Percentiles rank a stretch among this genome's conserved stretches.
phyloP scores from a whole-genome alignment of 345 rosid genomes.

The Populus simonii region DNA sequence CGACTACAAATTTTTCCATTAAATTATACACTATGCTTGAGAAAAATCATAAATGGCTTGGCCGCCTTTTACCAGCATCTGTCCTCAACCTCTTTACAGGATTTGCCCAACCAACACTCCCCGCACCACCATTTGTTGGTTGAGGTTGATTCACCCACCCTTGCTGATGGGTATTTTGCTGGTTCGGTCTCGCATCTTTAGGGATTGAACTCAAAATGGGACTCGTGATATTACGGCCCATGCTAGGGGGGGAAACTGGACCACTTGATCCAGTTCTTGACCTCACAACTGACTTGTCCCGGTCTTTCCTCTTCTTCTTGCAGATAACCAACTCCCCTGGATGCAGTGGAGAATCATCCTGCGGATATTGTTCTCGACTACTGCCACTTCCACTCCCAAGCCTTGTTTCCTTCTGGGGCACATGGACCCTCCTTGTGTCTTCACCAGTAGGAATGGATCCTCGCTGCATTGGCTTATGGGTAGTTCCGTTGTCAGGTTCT shows the following conservation, averaged over 20 bases:
- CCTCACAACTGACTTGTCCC: conserved; percentile 70
- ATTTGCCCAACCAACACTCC: conserved; percentile 93
- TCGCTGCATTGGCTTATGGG: conserved; percentile 54
- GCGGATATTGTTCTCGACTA: conserved; percentile 47
- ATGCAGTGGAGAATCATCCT: conserved; percentile 73
- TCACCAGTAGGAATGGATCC: conserved; percentile 41
- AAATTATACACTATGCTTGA: conserved; percentile 18
- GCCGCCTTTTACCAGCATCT: conserved; percentile 87
- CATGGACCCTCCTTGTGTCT: conserved; percentile 66
- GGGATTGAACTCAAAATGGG: conserved; percentile 47
- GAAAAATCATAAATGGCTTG: conserved; percentile 64
- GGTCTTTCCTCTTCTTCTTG: conserved; percentile 98
- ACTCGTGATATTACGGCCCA: conserved; percentile 59
- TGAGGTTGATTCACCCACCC: conserved; percentile 73
- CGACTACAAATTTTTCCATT: conserved; percentile 13
- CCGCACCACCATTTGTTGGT: conserved; percentile 53
- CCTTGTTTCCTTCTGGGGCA: conserved; percentile 70
- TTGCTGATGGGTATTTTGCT: conserved; percentile 52
- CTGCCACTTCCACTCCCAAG: conserved; percentile 49
- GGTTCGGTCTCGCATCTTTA: conserved; percentile 52
- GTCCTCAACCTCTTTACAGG: conserved; percentile 96
- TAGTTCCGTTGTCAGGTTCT: conserved; percentile 51
- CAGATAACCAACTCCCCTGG: conserved; percentile 93
- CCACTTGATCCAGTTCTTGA: conserved; percentile 62
- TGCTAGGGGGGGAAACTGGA: conserved; percentile 75